These are phyloP conservation scores for Pseudogymnoascus sp. DNA, from an alignment of 2,329 filamentous ascomycete genomes.

Conservation along the genomic window DNA sequence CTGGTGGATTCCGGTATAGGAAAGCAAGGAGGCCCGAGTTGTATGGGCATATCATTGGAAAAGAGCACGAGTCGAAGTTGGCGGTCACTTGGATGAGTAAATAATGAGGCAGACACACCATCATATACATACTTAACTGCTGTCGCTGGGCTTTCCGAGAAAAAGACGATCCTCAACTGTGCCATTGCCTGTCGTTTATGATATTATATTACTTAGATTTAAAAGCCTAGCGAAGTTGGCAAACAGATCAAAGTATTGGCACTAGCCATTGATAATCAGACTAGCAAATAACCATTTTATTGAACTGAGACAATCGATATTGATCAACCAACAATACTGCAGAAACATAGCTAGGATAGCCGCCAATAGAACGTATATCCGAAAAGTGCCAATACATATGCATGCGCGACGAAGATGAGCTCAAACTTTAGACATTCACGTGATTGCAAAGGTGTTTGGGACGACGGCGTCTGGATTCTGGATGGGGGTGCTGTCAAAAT, in stretches of 20 bases:
- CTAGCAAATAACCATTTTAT: background rate
- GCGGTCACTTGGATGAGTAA: conserved; percentile 14
- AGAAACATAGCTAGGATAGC: background rate
- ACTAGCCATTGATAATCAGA: no score
- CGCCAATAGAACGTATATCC: background rate
- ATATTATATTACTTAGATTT: background rate
- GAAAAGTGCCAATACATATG: background rate
- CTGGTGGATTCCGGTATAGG: conserved; percentile 12
- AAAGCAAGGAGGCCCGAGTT: conserved; percentile 15
- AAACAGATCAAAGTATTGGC: background rate
- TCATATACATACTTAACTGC: background rate
- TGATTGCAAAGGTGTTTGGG: background rate
- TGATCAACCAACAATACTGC: background rate
- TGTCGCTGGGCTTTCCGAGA: no score
- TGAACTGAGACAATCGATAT: background rate
- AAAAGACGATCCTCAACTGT: background rate
- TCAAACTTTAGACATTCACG: background rate
- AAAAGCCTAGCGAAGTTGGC: background rate
- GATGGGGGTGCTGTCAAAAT: background rate
- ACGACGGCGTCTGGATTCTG: background rate
- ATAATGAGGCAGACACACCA: conserved; percentile 3
- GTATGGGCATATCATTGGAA: conserved; percentile 14
- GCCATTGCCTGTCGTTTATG: background rate
- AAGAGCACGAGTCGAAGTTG: conserved; percentile 11
- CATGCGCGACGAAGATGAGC: background rate